These are phyloP conservation scores for Candida verbasci DNA, from an alignment of 805 yeast species.

Conservation along the genomic window DNA sequence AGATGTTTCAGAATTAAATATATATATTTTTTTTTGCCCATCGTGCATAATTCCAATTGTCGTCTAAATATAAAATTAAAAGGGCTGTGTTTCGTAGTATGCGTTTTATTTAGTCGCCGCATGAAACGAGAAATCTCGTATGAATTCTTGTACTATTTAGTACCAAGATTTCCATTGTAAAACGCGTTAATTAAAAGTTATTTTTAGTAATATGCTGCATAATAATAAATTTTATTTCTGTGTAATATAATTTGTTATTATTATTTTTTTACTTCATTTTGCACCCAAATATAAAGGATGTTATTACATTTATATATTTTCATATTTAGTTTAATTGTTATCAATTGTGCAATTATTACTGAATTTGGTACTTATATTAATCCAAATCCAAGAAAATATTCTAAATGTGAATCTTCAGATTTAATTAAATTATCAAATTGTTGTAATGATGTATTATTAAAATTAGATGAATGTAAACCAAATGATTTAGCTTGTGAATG, in stretches of 20 bases:
- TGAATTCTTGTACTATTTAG: too few relatives aligned
- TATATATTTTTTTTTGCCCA: too few relatives aligned
- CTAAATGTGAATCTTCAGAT: slow-evolving; percentile 42
- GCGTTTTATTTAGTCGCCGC: too few relatives aligned
- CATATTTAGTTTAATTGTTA: neutral
- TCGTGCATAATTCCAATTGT: too few relatives aligned
- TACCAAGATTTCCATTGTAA: neutral
- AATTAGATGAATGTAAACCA: slow-evolving; percentile 47
- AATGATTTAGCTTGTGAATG: slow-evolving; percentile 55
- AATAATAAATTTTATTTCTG: too few relatives aligned
- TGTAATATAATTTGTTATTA: too few relatives aligned
- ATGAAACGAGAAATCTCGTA: too few relatives aligned
- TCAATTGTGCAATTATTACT: neutral
- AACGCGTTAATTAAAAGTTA: neutral
- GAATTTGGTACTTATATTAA: slow-evolving; percentile 37
- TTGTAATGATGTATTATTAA: slow-evolving; percentile 43
- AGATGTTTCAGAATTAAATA: too few relatives aligned
- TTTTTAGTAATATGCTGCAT: too few relatives aligned
- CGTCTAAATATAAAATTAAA: too few relatives aligned
- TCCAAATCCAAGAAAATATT: slow-evolving; percentile 40
- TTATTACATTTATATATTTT: neutral
- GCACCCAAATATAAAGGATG: slow-evolving; percentile 2
- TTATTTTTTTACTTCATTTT: neutral
- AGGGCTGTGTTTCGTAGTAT: too few relatives aligned
- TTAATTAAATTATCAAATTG: slow-evolving; percentile 38